phyloP scores from a whole-genome alignment of 2,329 filamentous ascomycete species.

The Annulohypoxylon truncatum region DNA sequence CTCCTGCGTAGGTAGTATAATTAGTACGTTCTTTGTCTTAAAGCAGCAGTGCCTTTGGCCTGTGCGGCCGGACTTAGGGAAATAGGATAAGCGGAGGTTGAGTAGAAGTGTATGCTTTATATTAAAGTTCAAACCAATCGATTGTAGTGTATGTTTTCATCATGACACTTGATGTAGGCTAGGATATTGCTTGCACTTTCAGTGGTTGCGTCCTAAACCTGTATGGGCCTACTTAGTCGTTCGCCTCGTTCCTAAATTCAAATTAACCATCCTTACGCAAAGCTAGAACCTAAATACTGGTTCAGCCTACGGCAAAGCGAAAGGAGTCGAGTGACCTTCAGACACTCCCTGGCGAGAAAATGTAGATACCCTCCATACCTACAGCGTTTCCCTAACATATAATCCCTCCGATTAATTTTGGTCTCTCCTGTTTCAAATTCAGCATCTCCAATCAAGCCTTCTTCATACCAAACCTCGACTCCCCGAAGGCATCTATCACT shows the following conservation, averaged over 20 bases:
- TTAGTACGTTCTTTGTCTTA: neutral
- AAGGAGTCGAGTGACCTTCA: neutral
- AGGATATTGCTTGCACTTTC: neutral
- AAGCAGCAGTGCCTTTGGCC: neutral
- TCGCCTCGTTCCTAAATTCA: neutral
- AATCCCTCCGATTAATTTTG: too few species aligned
- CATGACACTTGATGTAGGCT: neutral
- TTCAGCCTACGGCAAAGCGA: neutral
- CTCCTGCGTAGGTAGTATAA: neutral
- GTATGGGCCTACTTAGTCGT: neutral
- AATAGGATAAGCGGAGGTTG: neutral
- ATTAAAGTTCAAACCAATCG: neutral
- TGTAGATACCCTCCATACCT: neutral
- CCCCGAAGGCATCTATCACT: neutral
- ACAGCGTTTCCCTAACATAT: neutral
- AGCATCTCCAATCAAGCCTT: neutral
- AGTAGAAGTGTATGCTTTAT: neutral
- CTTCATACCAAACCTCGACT: neutral
- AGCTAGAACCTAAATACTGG: neutral
- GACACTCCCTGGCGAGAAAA: neutral
- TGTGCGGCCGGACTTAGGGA: neutral
- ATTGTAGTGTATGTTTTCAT: neutral
- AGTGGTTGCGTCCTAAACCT: neutral
- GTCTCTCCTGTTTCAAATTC: neutral
- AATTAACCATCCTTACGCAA: neutral